These are phyloP conservation scores for Hibiscus trionum DNA, from an alignment of 345 rosid genomes.

Conservation along the genomic window DNA sequence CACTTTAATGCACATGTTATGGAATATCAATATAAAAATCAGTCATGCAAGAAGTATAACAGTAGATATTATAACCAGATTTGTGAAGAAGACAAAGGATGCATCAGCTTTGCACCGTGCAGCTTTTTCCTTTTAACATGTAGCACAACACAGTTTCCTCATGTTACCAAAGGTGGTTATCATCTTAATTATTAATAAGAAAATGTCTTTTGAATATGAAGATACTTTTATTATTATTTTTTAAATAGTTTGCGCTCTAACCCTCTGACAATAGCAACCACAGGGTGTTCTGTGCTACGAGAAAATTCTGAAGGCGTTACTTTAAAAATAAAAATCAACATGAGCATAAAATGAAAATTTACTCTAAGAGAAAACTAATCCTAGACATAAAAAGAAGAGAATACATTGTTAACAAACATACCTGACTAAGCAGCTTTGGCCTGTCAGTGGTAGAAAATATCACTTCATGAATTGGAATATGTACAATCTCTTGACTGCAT, in stretches of 20 bases:
- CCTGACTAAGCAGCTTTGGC: conserved; percentile 80
- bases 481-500: conserved; percentile 41
- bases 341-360: not conserved
- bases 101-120: not conserved
- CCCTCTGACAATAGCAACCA: not conserved
- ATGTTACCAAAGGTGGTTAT: not conserved
- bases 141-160: not conserved
- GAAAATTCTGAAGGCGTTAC: not conserved
- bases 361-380: not conserved
- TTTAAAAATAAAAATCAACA: not conserved
- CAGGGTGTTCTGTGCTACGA: not conserved
- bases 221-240: not conserved
- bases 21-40: not conserved
- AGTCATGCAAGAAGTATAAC: not conserved
- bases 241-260: not conserved
- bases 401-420: conserved; percentile 11
- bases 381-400: not conserved
- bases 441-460: conserved; percentile 62
- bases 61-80: not conserved
- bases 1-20: not conserved
- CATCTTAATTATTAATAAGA: not conserved
- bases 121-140: not conserved
- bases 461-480: conserved; percentile 53
- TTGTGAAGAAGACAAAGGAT: not conserved
- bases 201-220: not conserved